Evolutionary conservation across 768 basidiomycete species (phyloP), one percentile per base, ranked within the genome.

Genomic region (Saitozyma podzolica): DNA sequence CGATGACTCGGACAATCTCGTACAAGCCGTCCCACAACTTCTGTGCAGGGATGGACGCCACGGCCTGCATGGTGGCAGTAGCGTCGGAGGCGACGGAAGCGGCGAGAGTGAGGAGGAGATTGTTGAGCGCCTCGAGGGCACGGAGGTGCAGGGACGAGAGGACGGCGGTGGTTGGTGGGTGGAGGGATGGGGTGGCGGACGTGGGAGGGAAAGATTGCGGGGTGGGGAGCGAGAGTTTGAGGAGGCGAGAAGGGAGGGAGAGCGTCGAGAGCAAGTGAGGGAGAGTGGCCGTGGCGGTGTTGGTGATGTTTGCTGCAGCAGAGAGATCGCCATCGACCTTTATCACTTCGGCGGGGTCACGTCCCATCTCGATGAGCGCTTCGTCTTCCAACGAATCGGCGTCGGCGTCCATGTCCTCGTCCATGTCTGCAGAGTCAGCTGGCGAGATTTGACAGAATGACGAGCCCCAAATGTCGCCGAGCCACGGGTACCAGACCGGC

Each of bases 51-150:
- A 92, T 78, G 3, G 79, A 79, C 16, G 73, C 62, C 19, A 41
- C 57, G 29, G 61, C 58, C 29, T 66, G 57, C 9, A 55, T 16
- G 9, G 17, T 59, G n/a, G 82, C 83, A 1, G 83, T 80, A 5
- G 82, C 78, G 16, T 69, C 65, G 7, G 66, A 61, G 6, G 76
- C 69, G 9, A 75, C 56, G 42, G 74, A 74, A 0, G 84, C 82
- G 3, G 87, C 84, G 11, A 89, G 82, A 3, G 91, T 87, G 42
- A 94, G 82, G 71, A 95, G 88, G 45, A 93, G 83, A 73, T 97
- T 96, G 73, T 90, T 92, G 52, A 97, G 83, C 72, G 92, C 92
- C 76, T 95, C 92, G 37, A 94, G 83, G 9, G 92, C 90, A 66
- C 87, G 84, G 60, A 91, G 83, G 74, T 96, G 93, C 55, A 95